Evolutionary conservation across 441 rosid species (phyloP), one percentile per base, ranked within the genome.

Genomic region (Francoa sonchifolia): DNA sequence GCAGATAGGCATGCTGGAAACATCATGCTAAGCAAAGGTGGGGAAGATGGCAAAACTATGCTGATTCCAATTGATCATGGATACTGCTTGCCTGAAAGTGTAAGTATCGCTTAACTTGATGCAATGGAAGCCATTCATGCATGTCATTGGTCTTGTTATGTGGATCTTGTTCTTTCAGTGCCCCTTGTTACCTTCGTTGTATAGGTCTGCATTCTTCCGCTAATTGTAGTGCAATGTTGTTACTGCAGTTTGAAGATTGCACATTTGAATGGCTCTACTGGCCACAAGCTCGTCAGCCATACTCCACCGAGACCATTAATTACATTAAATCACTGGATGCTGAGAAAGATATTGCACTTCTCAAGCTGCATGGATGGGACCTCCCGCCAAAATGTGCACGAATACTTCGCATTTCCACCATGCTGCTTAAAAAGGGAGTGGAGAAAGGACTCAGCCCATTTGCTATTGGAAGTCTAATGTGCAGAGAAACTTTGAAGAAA

Each of bases 11-110:
- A 84, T 61, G 77, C 75, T 61, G 92, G 95, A 1, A 84, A 84
- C 48, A 77, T 84, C 39, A 50, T 84, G 29, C 29, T 65, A 72
- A 58, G 64, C 28, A 68, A 68, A 47, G 68, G 54, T 35, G 63
- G 49, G 1, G 51, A 56, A 16, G 55, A 59, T 18, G 76, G 84
- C 26, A 65, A 58, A 25, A 50, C 40, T 16, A 36, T 52, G 50
- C 63, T 84, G 61, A 64, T 75, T 68, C 95, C 95, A 15, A 84
- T 84, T 7, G 92, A 84, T 59, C 95, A 84, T 41, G 95, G 95
- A 7, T 84, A 80, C 51, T 80, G 88, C 65, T 61, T 84, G 65
- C 92, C 95, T 47, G 82, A 80, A 62, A 75, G 79, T 36, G 95
- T 84, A 61, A 69, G 84, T 28, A 1, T 44, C 44, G 8, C 44